Conservation (phyloP, 805 yeast species). For the Sugiyamaella marilandica region DNA sequence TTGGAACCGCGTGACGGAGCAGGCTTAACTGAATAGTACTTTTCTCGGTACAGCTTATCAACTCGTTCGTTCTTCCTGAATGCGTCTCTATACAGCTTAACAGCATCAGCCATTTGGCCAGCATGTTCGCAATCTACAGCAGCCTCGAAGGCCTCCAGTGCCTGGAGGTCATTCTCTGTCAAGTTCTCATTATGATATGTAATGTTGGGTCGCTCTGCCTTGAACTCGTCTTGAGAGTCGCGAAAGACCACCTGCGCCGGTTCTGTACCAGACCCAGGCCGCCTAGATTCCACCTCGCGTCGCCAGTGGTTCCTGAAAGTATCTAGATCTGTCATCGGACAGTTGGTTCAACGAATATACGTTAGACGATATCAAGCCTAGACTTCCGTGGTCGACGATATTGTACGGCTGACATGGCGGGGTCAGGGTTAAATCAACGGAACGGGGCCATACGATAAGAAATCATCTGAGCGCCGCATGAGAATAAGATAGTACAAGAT, state of each 20-base stretch:
- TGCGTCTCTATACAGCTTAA: conserved; percentile 66
- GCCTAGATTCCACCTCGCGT: background rate
- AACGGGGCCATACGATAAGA: too few species aligned
- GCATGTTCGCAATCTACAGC: conserved; percentile 68
- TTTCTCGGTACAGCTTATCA: conserved; percentile 61
- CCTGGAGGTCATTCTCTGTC: conserved; percentile 33
- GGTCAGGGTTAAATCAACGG: too few species aligned
- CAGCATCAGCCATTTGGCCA: conserved; percentile 81
- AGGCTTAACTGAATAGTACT: conserved; percentile 24
- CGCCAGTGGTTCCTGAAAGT: conserved; percentile 1
- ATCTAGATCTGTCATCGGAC: background rate
- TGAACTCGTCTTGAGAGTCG: conserved; percentile 9
- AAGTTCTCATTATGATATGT: conserved; percentile 14
- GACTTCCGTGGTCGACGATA: too few species aligned
- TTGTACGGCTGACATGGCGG: too few species aligned
- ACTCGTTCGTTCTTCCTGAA: conserved; percentile 54
- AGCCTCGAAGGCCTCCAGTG: conserved; percentile 60
- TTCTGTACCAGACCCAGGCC: background rate
- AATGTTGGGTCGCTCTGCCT: conserved; percentile 17
- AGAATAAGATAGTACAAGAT: too few species aligned
- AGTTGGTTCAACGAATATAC: background rate
- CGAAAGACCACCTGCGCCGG: background rate
- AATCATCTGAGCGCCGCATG: too few species aligned
- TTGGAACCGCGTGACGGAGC: background rate
- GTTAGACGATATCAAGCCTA: too few species aligned